A percentile compares a stretch with the other conserved stretches of the same genome.
Evolutionary conservation across 139 green algal genomes (phyloP).

Genomic region (Limnomonas spitsbergensis): DNA sequence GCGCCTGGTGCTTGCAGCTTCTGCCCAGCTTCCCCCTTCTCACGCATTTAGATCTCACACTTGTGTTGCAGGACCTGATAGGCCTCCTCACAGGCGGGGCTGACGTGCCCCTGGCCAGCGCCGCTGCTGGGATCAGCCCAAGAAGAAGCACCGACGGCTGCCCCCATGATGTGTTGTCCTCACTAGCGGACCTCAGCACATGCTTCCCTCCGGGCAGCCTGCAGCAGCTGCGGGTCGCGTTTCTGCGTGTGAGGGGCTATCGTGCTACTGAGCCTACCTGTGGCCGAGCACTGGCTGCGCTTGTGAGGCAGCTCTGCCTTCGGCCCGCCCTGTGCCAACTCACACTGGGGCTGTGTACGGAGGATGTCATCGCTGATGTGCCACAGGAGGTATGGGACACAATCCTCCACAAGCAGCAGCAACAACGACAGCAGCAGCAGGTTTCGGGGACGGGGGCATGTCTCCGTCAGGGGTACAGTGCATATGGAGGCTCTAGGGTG

Average conservation of each 20-base stretch:
- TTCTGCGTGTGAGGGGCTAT: background rate
- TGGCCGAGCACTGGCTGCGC: background rate
- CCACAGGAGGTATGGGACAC: background rate
- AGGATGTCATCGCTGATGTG: background rate
- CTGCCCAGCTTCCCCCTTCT: background rate
- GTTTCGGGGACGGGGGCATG: background rate
- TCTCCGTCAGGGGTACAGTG: background rate
- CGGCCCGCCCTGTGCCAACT: background rate
- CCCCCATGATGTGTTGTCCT: background rate
- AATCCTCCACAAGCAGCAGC: background rate
- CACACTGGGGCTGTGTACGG: background rate
- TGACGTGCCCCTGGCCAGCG: background rate
- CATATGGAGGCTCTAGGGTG: background rate
- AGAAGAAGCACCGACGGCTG: background rate
- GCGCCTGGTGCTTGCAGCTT: background rate
- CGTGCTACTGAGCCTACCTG: background rate
- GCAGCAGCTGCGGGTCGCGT: background rate
- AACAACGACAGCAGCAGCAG: background rate
- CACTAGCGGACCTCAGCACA: background rate
- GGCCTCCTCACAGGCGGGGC: background rate
- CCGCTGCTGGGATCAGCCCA: background rate
- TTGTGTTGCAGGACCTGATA: background rate
- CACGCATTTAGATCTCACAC: background rate
- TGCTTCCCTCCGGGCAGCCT: background rate
- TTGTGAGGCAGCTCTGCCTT: background rate